Evolutionary conservation across 768 basidiomycete species (phyloP).

Genomic region (Coprinopsis strossmayeri): DNA sequence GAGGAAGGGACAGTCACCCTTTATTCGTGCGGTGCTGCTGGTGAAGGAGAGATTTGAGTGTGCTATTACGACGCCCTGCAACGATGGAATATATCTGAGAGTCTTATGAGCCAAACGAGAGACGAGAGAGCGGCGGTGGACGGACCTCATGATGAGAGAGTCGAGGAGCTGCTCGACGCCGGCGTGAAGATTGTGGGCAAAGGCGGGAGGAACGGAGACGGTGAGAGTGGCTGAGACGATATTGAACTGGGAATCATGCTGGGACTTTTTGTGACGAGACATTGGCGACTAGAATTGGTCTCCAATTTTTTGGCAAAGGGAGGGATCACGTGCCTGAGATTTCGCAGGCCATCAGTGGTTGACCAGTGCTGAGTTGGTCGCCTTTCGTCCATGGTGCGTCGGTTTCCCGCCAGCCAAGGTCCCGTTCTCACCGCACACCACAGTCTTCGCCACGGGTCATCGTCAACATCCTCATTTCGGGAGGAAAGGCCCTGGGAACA

Average conservation of each 20-base stretch:
- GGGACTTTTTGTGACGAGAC: background rate
- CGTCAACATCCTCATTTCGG: conserved; percentile 73
- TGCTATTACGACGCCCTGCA: conserved; percentile 80
- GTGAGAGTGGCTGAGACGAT: conserved; percentile 58
- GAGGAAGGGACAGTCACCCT: conserved; percentile 81
- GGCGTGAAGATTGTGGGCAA: conserved; percentile 59
- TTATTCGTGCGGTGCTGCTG: conserved; percentile 56
- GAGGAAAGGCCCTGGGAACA: conserved; percentile 81
- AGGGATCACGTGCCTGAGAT: conserved; percentile 7
- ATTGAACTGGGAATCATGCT: conserved; percentile 47
- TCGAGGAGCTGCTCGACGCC: conserved; percentile 90
- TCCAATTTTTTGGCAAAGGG: conserved; percentile 4
- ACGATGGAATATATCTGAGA: conserved; percentile 80
- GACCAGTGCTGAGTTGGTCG: background rate
- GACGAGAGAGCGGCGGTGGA: conserved; percentile 4
- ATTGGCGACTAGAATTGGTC: background rate
- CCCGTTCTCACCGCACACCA: conserved; percentile 2
- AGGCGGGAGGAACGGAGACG: conserved; percentile 77
- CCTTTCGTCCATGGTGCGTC: conserved; percentile 13
- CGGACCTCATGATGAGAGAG: conserved; percentile 91
- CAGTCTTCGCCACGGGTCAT: conserved; percentile 78
- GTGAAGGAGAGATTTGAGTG: conserved; percentile 75
- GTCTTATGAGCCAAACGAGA: background rate
- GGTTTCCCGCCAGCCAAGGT: background rate
- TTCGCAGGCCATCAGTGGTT: background rate